phyloP scores from a whole-genome alignment of 2,329 filamentous ascomycete genomes.

The Tolypocladium paradoxum region DNA sequence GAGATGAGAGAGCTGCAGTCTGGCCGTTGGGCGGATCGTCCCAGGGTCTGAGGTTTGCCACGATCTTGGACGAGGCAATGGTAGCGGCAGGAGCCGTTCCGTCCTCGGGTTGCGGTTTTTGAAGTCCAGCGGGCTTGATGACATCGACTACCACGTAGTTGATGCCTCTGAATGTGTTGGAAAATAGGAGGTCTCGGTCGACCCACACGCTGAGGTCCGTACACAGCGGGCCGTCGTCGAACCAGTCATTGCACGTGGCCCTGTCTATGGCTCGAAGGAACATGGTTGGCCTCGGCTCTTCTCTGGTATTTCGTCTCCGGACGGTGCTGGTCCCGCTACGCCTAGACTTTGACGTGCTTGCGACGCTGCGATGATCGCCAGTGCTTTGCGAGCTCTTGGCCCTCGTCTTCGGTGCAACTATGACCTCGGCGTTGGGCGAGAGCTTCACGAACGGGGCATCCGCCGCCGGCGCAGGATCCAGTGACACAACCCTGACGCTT shows the following conservation, averaged over 20 bases:
- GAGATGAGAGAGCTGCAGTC: conserved; percentile 67
- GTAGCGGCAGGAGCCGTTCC: conserved; percentile 45
- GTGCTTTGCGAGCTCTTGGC: conserved; percentile 54
- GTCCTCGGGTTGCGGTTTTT: conserved; percentile 58
- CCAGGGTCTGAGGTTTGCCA: conserved; percentile 71
- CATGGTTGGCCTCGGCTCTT: conserved; percentile 55
- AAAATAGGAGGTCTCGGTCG: conserved; percentile 63
- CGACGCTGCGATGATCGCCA: conserved; percentile 70
- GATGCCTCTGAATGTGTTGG: conserved; percentile 62
- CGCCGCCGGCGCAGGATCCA: conserved; percentile 62
- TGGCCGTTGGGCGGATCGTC: conserved; percentile 75
- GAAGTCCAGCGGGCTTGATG: conserved; percentile 69
- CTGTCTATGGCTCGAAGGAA: conserved; percentile 76
- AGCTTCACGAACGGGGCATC: conserved; percentile 81
- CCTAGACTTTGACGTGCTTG: conserved; percentile 69
- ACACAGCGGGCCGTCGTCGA: conserved; percentile 54
- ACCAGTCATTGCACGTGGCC: conserved; percentile 60
- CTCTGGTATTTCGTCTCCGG: conserved; percentile 43
- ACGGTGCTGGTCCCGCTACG: conserved; percentile 67
- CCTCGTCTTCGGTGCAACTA: conserved; percentile 87
- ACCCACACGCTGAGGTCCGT: conserved; percentile 69
- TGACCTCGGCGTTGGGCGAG: conserved; percentile 87
- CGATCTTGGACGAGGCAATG: conserved; percentile 42
- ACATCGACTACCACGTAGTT: conserved; percentile 76
- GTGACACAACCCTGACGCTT: conserved; percentile 73